Percentiles rank a stretch among this genome's conserved stretches.
These are phyloP conservation scores for Macadamia tetraphylla DNA, from an alignment of 164 flowering plant genomes.

Conservation along the genomic window DNA sequence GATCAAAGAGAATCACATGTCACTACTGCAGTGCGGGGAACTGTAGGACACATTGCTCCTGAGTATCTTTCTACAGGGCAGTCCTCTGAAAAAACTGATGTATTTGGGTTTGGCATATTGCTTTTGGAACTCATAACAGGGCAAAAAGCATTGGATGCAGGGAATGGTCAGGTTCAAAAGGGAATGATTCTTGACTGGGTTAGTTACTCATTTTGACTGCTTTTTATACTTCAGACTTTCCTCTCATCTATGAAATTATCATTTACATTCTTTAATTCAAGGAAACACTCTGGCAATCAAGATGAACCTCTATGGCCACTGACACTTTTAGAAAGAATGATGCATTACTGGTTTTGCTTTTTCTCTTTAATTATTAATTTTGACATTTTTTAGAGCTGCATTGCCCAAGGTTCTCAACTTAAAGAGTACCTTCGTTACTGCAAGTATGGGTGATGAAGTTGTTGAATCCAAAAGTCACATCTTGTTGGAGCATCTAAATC, in stretches of 20 bases:
- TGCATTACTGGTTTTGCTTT: too few species aligned
- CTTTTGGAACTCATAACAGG: constrained; percentile 93
- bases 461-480: too few species aligned
- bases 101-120: constrained; percentile 90
- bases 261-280: not conserved
- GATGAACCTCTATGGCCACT: not conserved
- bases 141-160: constrained; percentile 70
- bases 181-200: constrained; percentile 96
- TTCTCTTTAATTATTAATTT: too few species aligned
- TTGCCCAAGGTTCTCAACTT: too few species aligned
- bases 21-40: constrained; percentile 96
- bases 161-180: constrained; percentile 69
- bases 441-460: too few species aligned
- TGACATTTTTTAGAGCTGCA: too few species aligned
- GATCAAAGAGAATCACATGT: constrained; percentile 89
- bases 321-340: not conserved
- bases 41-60: constrained; percentile 95
- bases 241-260: not conserved
- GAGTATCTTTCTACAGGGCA: constrained; percentile 98
- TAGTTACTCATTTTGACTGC: constrained; percentile 14
- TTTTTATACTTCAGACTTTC: not conserved
- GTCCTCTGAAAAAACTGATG: constrained; percentile 97
- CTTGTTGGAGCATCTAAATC: too few species aligned
- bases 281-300: not conserved
- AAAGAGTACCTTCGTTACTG: too few species aligned